Evolutionary conservation across 176 grass and related monocot species (phyloP), one percentile per base, ranked within the genome.

Genomic region (Musa troglodytarum): DNA sequence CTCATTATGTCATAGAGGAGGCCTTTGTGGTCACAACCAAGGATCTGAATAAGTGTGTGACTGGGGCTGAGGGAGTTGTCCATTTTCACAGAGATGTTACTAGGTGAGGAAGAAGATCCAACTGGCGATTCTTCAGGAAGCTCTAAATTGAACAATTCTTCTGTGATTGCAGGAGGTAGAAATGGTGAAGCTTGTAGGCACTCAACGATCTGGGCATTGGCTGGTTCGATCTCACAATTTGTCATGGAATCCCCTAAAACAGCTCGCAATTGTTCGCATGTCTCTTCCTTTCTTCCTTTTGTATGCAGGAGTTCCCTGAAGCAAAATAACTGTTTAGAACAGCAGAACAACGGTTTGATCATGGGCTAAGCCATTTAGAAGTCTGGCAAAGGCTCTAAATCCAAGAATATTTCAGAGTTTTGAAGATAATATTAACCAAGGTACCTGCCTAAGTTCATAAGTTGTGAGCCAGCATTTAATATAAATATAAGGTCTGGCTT

Each of bases 1-100:
- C 88, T 85, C 88, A 96, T 85, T 79, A 96, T 89, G 66, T 96
- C 92, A 74, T 96, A 92, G 7, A 92, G 65, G 71, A 96, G 76
- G 17, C 89, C 92, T 80, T 96, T 96, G 61, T 87, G 86, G 65
- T 92, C 92, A 16, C 68, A 66, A 68, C 83, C 87, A 49, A 77
- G 80, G 68, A 96, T 91, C 80, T 96, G 89, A 83, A 96, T 89
- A 76, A 96, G 88, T 7, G 92, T 92, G 71, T 92, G 86, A 6
- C 49, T 80, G 25, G 86, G 80, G 75, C 92, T 92, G 66, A 96
- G 86, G 9, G 80, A 73, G 61, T 96, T 96, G 61, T 96, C 92
- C 50, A 74, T 85, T 3, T 80, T 89, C 12, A 96, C 86, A 0
- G 88, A 91, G 15, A 66, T 14, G 23, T 20, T 55, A 49, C 20